Evolutionary conservation across 805 yeast species (phyloP).

Genomic region (Sugiyamaella lignohabitans): DNA sequence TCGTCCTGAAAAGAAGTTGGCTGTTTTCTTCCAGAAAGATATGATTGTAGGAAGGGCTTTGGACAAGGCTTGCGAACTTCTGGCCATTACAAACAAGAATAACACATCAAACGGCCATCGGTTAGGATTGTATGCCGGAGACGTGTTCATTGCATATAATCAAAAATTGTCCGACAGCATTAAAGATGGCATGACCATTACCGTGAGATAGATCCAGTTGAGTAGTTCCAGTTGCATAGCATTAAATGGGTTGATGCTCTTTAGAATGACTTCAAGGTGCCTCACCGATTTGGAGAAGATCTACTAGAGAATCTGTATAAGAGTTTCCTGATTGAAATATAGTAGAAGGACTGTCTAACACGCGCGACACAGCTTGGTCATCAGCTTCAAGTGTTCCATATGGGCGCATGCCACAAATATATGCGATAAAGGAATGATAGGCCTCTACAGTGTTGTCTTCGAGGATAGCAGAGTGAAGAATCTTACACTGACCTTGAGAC

Average conservation of each 20-base stretch:
- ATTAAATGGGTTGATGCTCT: no score
- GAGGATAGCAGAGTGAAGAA: constrained; percentile 17
- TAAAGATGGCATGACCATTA: constrained; percentile 14
- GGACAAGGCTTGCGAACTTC: constrained; percentile 22
- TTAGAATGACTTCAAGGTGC: no score
- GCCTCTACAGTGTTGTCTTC: constrained; percentile 19
- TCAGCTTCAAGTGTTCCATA: background rate
- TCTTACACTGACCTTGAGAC: constrained; percentile 6
- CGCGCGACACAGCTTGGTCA: background rate
- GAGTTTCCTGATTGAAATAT: no score
- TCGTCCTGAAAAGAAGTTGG: constrained; percentile 22
- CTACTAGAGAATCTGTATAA: no score
- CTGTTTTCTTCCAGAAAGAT: constrained; percentile 22
- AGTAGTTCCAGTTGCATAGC: no score
- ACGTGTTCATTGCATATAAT: constrained; percentile 9
- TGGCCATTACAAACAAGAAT: constrained; percentile 20
- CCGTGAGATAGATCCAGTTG: no score
- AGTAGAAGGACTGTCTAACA: background rate
- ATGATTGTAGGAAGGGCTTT: constrained; percentile 23
- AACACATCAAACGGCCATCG: constrained; percentile 8
- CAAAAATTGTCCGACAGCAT: constrained; percentile 13
- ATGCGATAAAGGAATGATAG: constrained; percentile 14
- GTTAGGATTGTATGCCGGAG: constrained; percentile 13
- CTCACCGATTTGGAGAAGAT: no score
- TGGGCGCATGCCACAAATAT: constrained; percentile 6